These are phyloP conservation scores for Cucurbita pepo DNA, from an alignment of 306 rosid genomes.

Conservation along the genomic window DNA sequence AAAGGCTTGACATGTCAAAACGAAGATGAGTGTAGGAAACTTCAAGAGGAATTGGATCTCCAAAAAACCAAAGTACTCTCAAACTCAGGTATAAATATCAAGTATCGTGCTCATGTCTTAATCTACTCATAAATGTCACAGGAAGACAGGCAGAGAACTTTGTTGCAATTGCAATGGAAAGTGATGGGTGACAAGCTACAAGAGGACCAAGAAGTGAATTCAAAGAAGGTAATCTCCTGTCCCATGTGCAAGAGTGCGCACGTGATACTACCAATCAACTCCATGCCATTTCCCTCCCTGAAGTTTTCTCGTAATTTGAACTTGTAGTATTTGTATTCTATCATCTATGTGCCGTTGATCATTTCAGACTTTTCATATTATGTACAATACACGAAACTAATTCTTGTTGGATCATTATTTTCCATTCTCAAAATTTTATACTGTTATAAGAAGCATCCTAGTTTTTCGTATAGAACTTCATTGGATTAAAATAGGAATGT, in stretches of 20 bases:
- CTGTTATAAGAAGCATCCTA: not conserved
- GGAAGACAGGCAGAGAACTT: conserved; percentile 94
- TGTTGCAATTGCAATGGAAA: conserved; percentile 92
- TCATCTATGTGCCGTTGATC: not conserved
- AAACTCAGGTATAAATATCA: not conserved
- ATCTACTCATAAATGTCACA: conserved; percentile 15
- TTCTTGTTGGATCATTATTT: not conserved
- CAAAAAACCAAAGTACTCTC: conserved; percentile 70
- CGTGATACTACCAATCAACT: not conserved
- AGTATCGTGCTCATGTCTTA: conserved; percentile 1
- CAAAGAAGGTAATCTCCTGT: conserved; percentile 52
- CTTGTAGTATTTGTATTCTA: not conserved
- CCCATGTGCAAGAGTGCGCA: not conserved
- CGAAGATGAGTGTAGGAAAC: conserved; percentile 70
- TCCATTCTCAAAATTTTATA: not conserved
- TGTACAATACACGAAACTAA: not conserved
- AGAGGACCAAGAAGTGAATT: conserved; percentile 79
- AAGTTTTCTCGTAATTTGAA: not conserved
- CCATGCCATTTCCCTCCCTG: not conserved
- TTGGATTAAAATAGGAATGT: not conserved
- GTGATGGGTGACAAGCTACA: conserved; percentile 83
- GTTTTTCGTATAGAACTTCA: not conserved
- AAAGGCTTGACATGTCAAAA: conserved; percentile 60
- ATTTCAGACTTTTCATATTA: not conserved
- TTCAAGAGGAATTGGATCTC: conserved; percentile 76